Evolutionary conservation across 768 basidiomycete species (phyloP), one percentile per base, ranked within the genome.

Genomic region (Leccinum barrowsii): DNA sequence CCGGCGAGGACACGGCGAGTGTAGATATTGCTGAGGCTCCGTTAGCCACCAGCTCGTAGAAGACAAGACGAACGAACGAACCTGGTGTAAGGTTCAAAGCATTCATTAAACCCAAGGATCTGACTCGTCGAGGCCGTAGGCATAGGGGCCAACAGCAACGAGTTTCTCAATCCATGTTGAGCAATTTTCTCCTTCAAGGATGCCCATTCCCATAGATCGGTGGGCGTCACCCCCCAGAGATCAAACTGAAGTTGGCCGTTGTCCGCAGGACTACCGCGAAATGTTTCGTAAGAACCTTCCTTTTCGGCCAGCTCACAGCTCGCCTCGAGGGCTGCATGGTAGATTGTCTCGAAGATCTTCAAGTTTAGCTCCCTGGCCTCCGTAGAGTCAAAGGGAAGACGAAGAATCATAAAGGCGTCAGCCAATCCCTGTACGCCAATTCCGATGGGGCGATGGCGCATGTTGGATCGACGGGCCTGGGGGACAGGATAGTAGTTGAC

Each of bases 301-400:
- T 67, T 76, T 70, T 78, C 83, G 21, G 96, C 94, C 58, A 98
- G 74, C 75, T 98, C 97, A 59, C 82, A 85, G 62, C 92, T 94
- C 4, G 92, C 87, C 74, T 98, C 96, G 24, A 94, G 83, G 1
- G 92, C 91, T 57, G 83, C 96, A 65, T 99, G 94, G 73, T 98
- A 99, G 71, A 99, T 98, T 13, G 97, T 99, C 80, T 99, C 97
- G 73, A 97, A 98, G 74, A 99, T 98, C 75, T 96, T 85, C 62
- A 88, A 80, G 78, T 99, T 98, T 64, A 99, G 85, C 65, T 86
- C 77, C 68, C 89, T 87, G 13, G 96, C 97, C 47, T 85, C 87
- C 17, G 79, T 81, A 2, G 92, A 93, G 66, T 98, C 97, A 75
- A 98, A 99, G 0, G 97, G 92, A 84, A 98, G 85, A 60, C 89